Evolutionary conservation across 495 filamentous ascomycete species (phyloP), one percentile per base, ranked within the genome.

Genomic region (Hypoxylon cercidicola): DNA sequence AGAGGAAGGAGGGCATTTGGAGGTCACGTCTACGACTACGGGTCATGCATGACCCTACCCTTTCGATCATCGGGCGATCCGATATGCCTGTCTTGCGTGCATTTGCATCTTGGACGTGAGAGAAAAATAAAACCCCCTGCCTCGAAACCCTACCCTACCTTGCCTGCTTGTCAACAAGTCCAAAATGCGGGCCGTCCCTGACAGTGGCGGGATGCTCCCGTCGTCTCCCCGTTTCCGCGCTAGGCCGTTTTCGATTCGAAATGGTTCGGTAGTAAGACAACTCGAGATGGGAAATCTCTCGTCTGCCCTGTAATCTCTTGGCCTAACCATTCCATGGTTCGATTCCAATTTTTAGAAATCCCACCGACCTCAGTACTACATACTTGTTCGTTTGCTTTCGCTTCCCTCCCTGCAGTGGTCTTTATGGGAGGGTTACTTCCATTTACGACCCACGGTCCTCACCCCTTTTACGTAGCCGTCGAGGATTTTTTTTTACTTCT

Each of bases 1-100:
- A 64, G 39, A 64, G 65, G 55, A 64, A 60, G 60, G 65, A 60
- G 15, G 52, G 30, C 30, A 32, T n/a, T 60, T 28, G 19, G 30
- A 30, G 30, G 21, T 15, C 3, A n/a, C n/a, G n/a, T n/a, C 23
- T 25, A 25, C 23, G 23, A 25, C 23, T n/a, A n/a, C n/a, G n/a
- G n/a, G n/a, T n/a, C n/a, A n/a, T n/a, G n/a, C 9, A 35, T 49
- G 62, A 65, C 62, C 25, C 55, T 66, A 47, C 58, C 58, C 52
- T 64, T 62, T 67, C 58, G 64, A 67, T 67, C 56, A 67, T 67
- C 64, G 64, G 64, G 58, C 53, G 64, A 67, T 67, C 59, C 56
- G 46, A 61, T 15, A 43, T 43, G 16, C 40, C 16, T 43, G 40
- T 43, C 40, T 43, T 67, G 58, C 30, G 39, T 48, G 49, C 53